phyloP scores from a whole-genome alignment of 345 rosid genomes.

The Gossypium australe region DNA sequence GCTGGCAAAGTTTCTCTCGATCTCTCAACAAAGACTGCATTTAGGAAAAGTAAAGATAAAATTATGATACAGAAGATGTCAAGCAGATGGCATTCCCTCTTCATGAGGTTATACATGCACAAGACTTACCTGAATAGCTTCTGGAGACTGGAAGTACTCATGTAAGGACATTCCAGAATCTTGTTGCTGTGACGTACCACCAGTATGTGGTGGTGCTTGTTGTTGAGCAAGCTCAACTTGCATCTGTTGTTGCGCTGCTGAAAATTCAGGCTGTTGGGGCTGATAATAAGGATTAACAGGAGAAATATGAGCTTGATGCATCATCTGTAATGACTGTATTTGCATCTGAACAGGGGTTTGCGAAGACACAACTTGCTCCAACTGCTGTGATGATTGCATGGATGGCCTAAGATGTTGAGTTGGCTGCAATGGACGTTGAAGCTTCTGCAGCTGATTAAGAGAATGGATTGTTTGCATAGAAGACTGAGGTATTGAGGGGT shows the following conservation, averaged over 20 bases:
- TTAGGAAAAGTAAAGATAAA: conserved; percentile 5
- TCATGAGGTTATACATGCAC: background rate
- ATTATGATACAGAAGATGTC: conserved; percentile 14
- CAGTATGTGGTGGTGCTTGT: conserved; percentile 51
- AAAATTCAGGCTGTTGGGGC: conserved; percentile 64
- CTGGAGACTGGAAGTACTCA: conserved; percentile 85
- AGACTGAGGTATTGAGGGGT: conserved; percentile 45
- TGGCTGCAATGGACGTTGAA: conserved; percentile 78
- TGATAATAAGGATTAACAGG: conserved; percentile 51
- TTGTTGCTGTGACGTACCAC: conserved; percentile 51
- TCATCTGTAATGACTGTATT: conserved; percentile 56
- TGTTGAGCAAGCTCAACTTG: conserved; percentile 47
- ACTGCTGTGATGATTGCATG: conserved; percentile 48
- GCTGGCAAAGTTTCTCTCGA: conserved; percentile 92
- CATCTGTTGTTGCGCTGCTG: conserved; percentile 57
- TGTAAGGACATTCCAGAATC: conserved; percentile 82
- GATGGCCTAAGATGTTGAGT: conserved; percentile 79
- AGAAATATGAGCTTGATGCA: conserved; percentile 65
- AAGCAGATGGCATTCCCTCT: background rate
- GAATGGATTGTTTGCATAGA: conserved; percentile 51
- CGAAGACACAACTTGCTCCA: conserved; percentile 56
- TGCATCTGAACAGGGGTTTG: conserved; percentile 64
- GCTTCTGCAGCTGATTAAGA: conserved; percentile 61
- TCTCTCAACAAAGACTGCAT: conserved; percentile 83
- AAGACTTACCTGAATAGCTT: conserved; percentile 76